Percentiles rank a stretch among this genome's conserved stretches.
Evolutionary conservation across 345 rosid species (phyloP).

Genomic region (Pugionium dolabratum): DNA sequence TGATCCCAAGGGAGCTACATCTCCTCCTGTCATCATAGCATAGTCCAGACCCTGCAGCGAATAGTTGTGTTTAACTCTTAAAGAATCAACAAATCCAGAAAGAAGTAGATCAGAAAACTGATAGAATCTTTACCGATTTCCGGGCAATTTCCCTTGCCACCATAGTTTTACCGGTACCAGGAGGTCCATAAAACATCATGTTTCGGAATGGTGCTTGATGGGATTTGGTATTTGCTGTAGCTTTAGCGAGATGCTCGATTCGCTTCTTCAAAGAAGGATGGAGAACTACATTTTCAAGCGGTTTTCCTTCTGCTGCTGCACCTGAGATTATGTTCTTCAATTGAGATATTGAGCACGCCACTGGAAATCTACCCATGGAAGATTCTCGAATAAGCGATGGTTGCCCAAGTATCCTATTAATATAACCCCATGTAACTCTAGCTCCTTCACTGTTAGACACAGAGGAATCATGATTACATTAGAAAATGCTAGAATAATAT

Average conservation of each 20-base stretch:
- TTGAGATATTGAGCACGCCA: constrained; percentile 55
- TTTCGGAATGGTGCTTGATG: constrained; percentile 93
- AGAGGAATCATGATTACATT: constrained; percentile 11
- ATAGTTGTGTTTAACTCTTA: constrained; percentile 9
- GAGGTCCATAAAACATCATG: constrained; percentile 97
- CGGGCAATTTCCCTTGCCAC: constrained; percentile 90
- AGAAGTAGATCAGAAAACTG: not conserved
- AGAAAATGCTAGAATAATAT: no score
- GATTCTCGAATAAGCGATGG: constrained; percentile 94
- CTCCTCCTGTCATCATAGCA: constrained; percentile 99
- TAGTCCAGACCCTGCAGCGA: constrained; percentile 74
- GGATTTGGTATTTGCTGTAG: constrained; percentile 77
- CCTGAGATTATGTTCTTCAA: constrained; percentile 49
- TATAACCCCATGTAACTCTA: constrained; percentile 85
- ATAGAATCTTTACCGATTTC: constrained; percentile 57
- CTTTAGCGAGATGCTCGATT: constrained; percentile 85
- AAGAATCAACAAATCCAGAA: not conserved
- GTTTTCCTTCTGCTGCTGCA: constrained; percentile 43
- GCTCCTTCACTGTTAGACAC: constrained; percentile 77
- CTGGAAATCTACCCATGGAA: constrained; percentile 66
- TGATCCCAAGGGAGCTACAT: constrained; percentile 88
- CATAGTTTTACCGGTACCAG: constrained; percentile 98
- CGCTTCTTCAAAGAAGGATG: constrained; percentile 78
- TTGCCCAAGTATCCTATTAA: constrained; percentile 91
- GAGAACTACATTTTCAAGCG: constrained; percentile 69